Conservation (phyloP, 2,329 filamentous ascomycete genomes). For the Neurospora sp. region DNA sequence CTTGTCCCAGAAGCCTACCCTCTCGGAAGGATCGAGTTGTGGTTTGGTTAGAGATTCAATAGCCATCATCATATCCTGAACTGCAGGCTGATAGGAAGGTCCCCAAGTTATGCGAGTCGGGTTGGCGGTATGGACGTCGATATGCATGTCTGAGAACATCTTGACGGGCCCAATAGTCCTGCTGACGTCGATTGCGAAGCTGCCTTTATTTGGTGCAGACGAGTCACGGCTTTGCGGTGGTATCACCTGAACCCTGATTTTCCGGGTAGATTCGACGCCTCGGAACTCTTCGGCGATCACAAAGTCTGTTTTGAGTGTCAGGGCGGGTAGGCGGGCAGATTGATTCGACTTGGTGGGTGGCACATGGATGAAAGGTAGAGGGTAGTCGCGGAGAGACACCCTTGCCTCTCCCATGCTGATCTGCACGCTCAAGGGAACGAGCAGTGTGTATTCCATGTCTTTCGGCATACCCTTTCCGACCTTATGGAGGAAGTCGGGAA, state of each 20-base stretch:
- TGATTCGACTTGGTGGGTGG: slow-evolving; percentile 73
- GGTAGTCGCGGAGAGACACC: slow-evolving; percentile 85
- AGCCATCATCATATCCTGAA: slow-evolving; percentile 99
- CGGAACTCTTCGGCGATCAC: slow-evolving; percentile 92
- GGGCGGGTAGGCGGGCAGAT: slow-evolving; percentile 67
- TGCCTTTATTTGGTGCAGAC: slow-evolving; percentile 39
- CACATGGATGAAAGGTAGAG: slow-evolving; percentile 82
- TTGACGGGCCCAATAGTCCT: slow-evolving; percentile 92
- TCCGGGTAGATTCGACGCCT: slow-evolving; percentile 67
- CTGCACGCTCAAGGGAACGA: slow-evolving; percentile 83
- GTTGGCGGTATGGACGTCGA: slow-evolving; percentile 88
- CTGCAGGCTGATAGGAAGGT: slow-evolving; percentile 91
- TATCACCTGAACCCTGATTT: slow-evolving; percentile 75
- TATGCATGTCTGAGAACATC: slow-evolving; percentile 83
- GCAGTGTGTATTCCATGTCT: slow-evolving; percentile 80
- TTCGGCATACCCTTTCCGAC: slow-evolving; percentile 96
- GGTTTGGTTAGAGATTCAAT: slow-evolving; percentile 97
- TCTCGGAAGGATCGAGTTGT: slow-evolving; percentile 84
- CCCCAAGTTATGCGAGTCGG: slow-evolving; percentile 96
- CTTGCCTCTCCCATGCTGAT: slow-evolving; percentile 85
- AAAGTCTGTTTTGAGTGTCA: slow-evolving; percentile 82
- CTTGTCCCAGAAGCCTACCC: slow-evolving; percentile 98
- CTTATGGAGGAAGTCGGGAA: slow-evolving; percentile 74
- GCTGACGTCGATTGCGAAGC: slow-evolving; percentile 77
- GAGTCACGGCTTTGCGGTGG: slow-evolving; percentile 48